Conservation (phyloP, 73 alveolate species). For the Symbiodinium pilosum region DNA sequence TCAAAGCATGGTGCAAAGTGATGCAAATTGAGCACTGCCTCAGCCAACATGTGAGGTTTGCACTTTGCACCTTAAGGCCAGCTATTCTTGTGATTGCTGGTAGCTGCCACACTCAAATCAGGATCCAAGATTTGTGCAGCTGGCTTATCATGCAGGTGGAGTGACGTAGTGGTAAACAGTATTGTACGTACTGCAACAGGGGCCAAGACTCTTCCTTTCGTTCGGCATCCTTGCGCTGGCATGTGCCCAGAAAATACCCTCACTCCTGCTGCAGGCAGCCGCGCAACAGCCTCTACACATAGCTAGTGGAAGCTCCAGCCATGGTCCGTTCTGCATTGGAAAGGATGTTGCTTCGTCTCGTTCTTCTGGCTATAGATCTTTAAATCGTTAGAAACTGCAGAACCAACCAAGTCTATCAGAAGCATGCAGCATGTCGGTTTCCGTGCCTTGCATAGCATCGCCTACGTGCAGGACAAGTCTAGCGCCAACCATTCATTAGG, state of each 20-base stretch:
- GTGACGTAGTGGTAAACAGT: background rate
- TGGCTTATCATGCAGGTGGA: conserved; percentile 8
- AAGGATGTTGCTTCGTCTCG: background rate
- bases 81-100: conserved; percentile 16
- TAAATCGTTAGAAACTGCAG: background rate
- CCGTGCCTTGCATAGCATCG: too few species aligned
- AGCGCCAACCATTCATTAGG: too few species aligned
- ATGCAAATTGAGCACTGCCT: too few species aligned
- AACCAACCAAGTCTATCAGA: background rate
- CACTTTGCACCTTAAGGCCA: background rate
- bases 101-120: too few species aligned
- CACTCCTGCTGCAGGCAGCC: conserved; percentile 11
- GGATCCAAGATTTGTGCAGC: background rate
- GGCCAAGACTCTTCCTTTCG: too few species aligned
- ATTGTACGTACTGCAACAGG: too few species aligned
- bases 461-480: too few species aligned
- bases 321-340: background rate
- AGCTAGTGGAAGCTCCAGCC: conserved; percentile 10
- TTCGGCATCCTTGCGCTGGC: too few species aligned
- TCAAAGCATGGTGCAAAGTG: background rate
- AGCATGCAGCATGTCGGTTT: background rate
- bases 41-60: too few species aligned
- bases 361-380: background rate
- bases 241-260: too few species aligned
- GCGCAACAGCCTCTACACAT: background rate